Conservation (phyloP, 192 early-diverging fungal genomes). For the Geranomyces variabilis region DNA sequence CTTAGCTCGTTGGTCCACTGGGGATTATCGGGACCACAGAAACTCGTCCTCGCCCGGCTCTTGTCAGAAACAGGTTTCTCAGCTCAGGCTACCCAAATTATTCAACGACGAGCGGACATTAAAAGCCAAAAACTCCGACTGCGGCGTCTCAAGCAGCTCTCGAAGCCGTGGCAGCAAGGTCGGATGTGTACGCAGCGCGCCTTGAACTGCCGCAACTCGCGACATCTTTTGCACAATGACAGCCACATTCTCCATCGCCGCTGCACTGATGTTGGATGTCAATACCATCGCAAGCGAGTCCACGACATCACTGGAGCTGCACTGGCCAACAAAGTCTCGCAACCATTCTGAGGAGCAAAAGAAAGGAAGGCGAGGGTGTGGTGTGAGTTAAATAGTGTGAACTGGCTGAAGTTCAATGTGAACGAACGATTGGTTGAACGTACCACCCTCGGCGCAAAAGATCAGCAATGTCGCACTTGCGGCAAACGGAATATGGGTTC, state of each 20-base stretch:
- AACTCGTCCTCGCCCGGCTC: too few species aligned
- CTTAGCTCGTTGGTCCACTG: too few species aligned
- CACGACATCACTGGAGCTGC: neutral
- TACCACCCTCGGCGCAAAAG: conserved; percentile 6
- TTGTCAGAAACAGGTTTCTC: too few species aligned
- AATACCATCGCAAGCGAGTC: neutral
- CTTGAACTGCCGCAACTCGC: neutral
- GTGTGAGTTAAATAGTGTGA: neutral
- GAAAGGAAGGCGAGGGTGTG: too few species aligned
- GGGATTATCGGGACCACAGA: too few species aligned
- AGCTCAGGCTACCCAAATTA: conserved; percentile 2
- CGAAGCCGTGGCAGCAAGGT: neutral
- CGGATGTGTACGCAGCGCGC: neutral
- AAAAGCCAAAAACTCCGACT: conserved; percentile 13
- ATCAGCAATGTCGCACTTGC: conserved; percentile 10
- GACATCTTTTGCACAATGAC: conserved; percentile 16
- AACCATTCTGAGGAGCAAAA: neutral
- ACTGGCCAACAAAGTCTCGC: neutral
- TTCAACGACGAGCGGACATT: conserved; percentile 2
- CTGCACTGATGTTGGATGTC: neutral
- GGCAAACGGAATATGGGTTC: neutral
- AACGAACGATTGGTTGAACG: neutral
- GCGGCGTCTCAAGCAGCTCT: conserved; percentile 1
- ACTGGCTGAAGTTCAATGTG: neutral
- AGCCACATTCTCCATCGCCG: neutral